Evolutionary conservation across 2,329 filamentous ascomycete genomes (phyloP), one percentile per base, ranked within the genome.

Genomic region (Fusarium goolgardi): DNA sequence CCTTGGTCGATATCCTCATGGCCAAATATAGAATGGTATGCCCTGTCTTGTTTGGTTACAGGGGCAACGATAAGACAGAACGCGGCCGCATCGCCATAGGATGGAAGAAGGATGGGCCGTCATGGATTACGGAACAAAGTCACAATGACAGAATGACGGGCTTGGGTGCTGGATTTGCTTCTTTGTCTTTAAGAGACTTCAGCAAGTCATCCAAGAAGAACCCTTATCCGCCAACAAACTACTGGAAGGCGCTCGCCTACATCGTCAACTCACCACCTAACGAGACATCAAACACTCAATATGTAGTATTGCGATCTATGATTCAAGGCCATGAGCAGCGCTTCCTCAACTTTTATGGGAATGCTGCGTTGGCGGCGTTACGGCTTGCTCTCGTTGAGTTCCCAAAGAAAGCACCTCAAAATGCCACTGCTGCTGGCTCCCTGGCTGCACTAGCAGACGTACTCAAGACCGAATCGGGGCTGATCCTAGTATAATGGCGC

Each of bases 81-180:
- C 82, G 83, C 13, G 93, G 93, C 1, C 86, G 90, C 15, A 70
- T 79, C 20, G 84, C 86, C n/a, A 79, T 97, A 4, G 93, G 93
- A 1, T 97, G 93, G 93, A 86, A 84, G 78, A 87, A 84, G 68
- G 85, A 88, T 15, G 83, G 81, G 11, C 83, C 84, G 8, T 79
- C 80, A 9, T 95, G 86, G 82, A 83, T 91, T 61, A 81, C 84
- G 3, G 89, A 92, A 71, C 89, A 93, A 76, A 81, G 82, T n/a
- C 94, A 97, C 78, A 87, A 88, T 71, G 91, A 94, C 76, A 88
- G 91, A 61, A 95, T 97, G 90, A 90, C 88, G 6, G 95, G 94
- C 0, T 83, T 97, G 1, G 93, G 89, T 2, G 90, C 91, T 5
- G 95, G 95, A 0, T 99, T 91, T 75, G 92, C 94, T 0, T 88